These are phyloP conservation scores for Vitis rupestris DNA, from an alignment of 164 flowering plant genomes.

Conservation along the genomic window DNA sequence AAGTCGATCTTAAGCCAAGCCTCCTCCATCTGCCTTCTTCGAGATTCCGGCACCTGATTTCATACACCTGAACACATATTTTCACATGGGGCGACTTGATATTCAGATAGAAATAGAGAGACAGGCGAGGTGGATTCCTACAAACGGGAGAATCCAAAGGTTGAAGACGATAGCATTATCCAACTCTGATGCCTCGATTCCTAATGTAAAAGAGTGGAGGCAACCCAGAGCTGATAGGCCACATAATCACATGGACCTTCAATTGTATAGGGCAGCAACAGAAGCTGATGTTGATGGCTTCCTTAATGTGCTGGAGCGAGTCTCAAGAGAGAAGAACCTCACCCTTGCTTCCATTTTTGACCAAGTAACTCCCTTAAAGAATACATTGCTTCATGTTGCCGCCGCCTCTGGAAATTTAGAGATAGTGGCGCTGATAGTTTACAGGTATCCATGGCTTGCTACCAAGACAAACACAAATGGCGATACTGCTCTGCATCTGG, in stretches of 20 bases:
- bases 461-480: background rate
- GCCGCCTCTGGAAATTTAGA: constrained; percentile 4
- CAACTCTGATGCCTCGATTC: background rate
- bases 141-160: too few relatives aligned
- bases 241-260: constrained; percentile 1
- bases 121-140: too few relatives aligned
- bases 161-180: background rate
- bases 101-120: too few relatives aligned
- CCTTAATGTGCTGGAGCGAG: background rate
- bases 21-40: too few relatives aligned
- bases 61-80: too few relatives aligned
- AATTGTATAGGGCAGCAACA: constrained; percentile 8
- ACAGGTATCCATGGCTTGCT: background rate
- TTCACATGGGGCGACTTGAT: too few relatives aligned
- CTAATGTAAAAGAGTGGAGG: background rate
- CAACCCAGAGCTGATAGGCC: background rate
- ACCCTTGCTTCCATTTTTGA: background rate
- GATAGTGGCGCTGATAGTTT: background rate
- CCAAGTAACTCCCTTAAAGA: background rate
- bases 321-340: background rate
- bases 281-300: background rate
- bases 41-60: too few relatives aligned
- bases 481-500: constrained; percentile 15
- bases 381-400: constrained; percentile 16
- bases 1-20: too few relatives aligned